Percentiles rank a stretch among this genome's conserved stretches.
These are phyloP conservation scores for Extremus antarcticus DNA, from an alignment of 495 filamentous ascomycete species.

Conservation along the genomic window DNA sequence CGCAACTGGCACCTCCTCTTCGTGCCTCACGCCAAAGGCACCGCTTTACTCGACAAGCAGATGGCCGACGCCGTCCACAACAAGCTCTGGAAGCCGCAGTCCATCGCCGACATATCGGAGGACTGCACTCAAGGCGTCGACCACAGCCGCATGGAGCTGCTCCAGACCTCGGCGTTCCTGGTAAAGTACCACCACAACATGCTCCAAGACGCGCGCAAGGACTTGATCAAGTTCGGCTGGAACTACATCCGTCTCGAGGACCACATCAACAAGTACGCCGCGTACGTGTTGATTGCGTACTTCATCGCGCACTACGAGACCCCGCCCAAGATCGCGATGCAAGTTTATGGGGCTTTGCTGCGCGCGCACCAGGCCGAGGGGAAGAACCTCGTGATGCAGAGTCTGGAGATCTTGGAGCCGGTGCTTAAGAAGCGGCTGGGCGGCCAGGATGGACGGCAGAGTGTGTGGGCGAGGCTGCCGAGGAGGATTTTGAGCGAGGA, in stretches of 20 bases:
- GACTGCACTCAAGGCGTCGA: conserved; percentile 83
- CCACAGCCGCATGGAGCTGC: conserved; percentile 88
- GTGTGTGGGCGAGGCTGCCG: conserved; percentile 82
- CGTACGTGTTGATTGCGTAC: conserved; percentile 92
- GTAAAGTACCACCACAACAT: conserved; percentile 84
- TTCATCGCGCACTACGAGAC: conserved; percentile 98
- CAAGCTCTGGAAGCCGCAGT: conserved; percentile 85
- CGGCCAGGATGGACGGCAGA: conserved; percentile 46
- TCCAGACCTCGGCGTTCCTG: conserved; percentile 87
- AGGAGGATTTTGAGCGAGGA: conserved; percentile 88
- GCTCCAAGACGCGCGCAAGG: conserved; percentile 83
- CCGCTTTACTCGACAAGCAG: conserved; percentile 71
- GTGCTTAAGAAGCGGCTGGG: conserved; percentile 69
- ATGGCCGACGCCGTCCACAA: conserved; percentile 86
- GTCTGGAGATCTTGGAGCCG: conserved; percentile 85
- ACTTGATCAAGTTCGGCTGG: conserved; percentile 98
- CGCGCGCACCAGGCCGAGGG: conserved; percentile 94
- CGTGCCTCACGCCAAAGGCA: conserved; percentile 42
- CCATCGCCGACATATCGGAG: conserved; percentile 66
- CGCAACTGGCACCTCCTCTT: conserved; percentile 45
- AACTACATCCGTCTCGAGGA: conserved; percentile 96
- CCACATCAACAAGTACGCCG: conserved; percentile 97
- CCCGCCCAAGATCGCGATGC: conserved; percentile 85
- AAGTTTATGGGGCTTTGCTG: conserved; percentile 83
- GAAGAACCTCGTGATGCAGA: conserved; percentile 80